phyloP scores from a whole-genome alignment of 2,329 filamentous ascomycete species.

The Catunica adiposa region DNA sequence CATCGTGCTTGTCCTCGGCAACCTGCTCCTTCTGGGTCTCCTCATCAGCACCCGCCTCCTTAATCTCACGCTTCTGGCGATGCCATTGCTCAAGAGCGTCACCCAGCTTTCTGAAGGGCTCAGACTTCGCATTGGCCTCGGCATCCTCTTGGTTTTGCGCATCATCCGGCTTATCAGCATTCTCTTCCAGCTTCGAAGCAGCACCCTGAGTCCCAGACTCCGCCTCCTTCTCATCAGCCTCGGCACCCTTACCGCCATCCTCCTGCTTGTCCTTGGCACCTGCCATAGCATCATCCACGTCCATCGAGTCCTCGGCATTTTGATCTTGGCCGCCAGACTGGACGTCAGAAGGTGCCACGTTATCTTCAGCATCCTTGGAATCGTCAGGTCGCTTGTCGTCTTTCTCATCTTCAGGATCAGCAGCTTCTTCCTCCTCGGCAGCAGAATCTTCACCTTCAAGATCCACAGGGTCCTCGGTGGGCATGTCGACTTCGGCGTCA shows the following conservation, averaged over 20 bases:
- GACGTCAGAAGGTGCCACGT: conserved; percentile 29
- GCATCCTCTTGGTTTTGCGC: conserved; percentile 29
- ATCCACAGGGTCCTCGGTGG: conserved; percentile 18
- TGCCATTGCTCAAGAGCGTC: conserved; percentile 90
- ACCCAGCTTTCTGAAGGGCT: conserved; percentile 87
- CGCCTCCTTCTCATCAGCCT: conserved; percentile 45
- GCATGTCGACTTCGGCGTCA: conserved; percentile 13
- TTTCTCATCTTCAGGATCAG: conserved; percentile 23
- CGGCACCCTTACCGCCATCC: conserved; percentile 48
- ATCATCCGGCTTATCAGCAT: conserved; percentile 27
- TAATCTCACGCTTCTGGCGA: conserved; percentile 69
- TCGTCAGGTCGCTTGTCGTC: conserved; percentile 21
- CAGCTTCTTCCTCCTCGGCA: conserved; percentile 37
- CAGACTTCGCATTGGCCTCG: conserved; percentile 30
- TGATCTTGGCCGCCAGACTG: conserved; percentile 39
- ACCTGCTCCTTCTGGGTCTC: conserved; percentile 33
- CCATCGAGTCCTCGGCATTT: conserved; percentile 42
- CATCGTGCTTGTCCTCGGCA: conserved; percentile 26
- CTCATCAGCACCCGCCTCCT: conserved; percentile 24
- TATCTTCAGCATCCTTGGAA: conserved; percentile 20
- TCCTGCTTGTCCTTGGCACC: conserved; percentile 47
- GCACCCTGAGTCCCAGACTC: conserved; percentile 47
- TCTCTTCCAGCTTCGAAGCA: conserved; percentile 31
- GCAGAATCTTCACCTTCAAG: conserved; percentile 22
- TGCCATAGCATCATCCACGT: conserved; percentile 45